Evolutionary conservation across 2,329 filamentous ascomycete genomes (phyloP).

Genomic region (Fusarium continuum): DNA sequence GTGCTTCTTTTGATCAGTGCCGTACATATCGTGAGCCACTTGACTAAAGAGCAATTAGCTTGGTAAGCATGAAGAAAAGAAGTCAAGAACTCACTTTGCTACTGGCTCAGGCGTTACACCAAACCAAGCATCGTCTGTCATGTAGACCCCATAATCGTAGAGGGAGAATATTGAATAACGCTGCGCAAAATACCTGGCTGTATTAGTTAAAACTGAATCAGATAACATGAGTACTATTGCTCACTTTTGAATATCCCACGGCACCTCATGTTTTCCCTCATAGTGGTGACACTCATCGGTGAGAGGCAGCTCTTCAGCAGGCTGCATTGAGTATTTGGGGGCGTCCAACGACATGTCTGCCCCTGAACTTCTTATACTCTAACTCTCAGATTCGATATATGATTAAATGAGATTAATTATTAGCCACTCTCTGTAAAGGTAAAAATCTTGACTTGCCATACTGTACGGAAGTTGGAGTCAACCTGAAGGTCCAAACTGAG

Average conservation of each 20-base stretch:
- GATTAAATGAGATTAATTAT: background rate
- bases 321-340: slow-evolving; percentile 49
- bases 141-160: slow-evolving; percentile 87
- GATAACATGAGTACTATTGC: slow-evolving; percentile 37
- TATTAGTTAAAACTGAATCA: background rate
- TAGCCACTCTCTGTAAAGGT: background rate
- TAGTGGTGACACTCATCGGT: slow-evolving; percentile 81
- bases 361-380: slow-evolving; percentile 23
- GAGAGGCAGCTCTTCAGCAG: slow-evolving; percentile 58
- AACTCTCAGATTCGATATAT: background rate
- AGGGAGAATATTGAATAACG: slow-evolving; percentile 85
- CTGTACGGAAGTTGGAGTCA: slow-evolving; percentile 3
- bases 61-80: background rate
- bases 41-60: slow-evolving; percentile 58
- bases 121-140: slow-evolving; percentile 97
- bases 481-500: slow-evolving; percentile 32
- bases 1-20: slow-evolving; percentile 63
- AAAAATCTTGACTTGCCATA: background rate
- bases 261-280: slow-evolving; percentile 73
- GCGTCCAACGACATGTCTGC: slow-evolving; percentile 16
- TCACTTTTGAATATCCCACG: slow-evolving; percentile 86
- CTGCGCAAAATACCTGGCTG: slow-evolving; percentile 84
- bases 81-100: slow-evolving; percentile 69
- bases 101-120: slow-evolving; percentile 95
- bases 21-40: slow-evolving; percentile 77